Evolutionary conservation across 352 stramenopile genomes (phyloP).

Genomic region (Globisporangium canariense): DNA sequence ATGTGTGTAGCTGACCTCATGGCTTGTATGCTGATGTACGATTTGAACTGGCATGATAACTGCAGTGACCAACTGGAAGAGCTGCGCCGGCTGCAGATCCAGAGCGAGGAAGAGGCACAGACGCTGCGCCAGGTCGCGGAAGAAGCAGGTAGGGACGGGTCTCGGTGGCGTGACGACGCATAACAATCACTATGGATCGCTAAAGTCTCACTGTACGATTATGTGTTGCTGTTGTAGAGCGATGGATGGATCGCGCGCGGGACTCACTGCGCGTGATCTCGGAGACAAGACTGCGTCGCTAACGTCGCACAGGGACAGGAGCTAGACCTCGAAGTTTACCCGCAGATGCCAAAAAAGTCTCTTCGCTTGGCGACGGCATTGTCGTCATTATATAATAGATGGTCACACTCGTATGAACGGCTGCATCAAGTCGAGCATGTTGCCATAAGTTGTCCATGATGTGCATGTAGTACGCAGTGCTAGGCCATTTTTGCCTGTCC

Average conservation of each 20-base stretch:
- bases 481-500: too few relatives aligned
- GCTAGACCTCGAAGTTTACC: background rate
- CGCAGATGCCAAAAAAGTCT: background rate
- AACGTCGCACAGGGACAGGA: background rate
- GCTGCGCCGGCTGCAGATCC: conserved; percentile 69
- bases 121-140: conserved; percentile 78
- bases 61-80: conserved; percentile 76
- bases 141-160: conserved; percentile 52
- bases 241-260: conserved; percentile 78
- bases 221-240: conserved; percentile 28
- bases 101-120: conserved; percentile 83
- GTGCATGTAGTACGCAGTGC: too few relatives aligned
- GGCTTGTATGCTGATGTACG: background rate
- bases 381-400: background rate
- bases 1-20: background rate
- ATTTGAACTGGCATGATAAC: background rate
- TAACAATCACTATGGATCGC: background rate
- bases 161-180: background rate
- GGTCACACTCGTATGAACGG: background rate
- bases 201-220: background rate
- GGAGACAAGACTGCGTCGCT: conserved; percentile 66
- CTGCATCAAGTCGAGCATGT: background rate
- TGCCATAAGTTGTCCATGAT: background rate
- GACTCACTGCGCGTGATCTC: conserved; percentile 83
- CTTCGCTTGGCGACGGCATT: background rate